These are phyloP conservation scores for Chlorociboria aeruginascens DNA, from an alignment of 495 filamentous ascomycete genomes.

Conservation along the genomic window DNA sequence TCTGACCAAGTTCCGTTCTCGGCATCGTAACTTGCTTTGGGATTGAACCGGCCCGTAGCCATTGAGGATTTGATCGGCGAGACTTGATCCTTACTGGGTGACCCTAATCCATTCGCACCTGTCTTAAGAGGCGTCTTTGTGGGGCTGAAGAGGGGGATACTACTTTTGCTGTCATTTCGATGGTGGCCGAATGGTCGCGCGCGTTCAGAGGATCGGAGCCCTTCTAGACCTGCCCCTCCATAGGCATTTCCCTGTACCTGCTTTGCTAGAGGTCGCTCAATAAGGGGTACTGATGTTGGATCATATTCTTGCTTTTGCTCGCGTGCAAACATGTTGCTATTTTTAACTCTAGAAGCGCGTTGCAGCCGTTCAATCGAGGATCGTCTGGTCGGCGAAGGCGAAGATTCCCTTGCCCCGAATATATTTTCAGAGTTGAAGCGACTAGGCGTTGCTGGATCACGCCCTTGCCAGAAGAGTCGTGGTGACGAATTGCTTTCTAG, in stretches of 20 bases:
- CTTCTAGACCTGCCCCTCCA: slow-evolving; percentile 32
- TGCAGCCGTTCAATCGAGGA: slow-evolving; percentile 90
- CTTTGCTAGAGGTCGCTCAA: slow-evolving; percentile 68
- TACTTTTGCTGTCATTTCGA: slow-evolving; percentile 35
- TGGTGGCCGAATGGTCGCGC: slow-evolving; percentile 25
- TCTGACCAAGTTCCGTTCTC: slow-evolving; percentile 65
- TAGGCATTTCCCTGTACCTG: slow-evolving; percentile 54
- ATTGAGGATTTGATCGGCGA: slow-evolving; percentile 85
- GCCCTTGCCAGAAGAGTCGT: slow-evolving; percentile 76
- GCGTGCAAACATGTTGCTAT: slow-evolving; percentile 87
- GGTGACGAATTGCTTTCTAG: slow-evolving; percentile 50
- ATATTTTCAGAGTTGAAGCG: slow-evolving; percentile 60
- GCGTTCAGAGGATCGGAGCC: slow-evolving; percentile 30
- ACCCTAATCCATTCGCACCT: slow-evolving; percentile 29
- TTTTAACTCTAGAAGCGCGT: slow-evolving; percentile 87
- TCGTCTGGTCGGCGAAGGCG: slow-evolving; percentile 59
- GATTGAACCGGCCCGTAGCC: slow-evolving; percentile 54
- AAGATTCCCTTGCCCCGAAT: slow-evolving; percentile 37
- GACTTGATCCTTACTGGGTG: slow-evolving; percentile 59
- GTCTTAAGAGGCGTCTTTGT: slow-evolving; percentile 8
- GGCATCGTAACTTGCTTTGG: slow-evolving; percentile 53
- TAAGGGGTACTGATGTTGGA: slow-evolving; percentile 56
- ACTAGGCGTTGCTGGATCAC: slow-evolving; percentile 52
- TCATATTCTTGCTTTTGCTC: slow-evolving; percentile 86
- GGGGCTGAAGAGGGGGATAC: slow-evolving; percentile 30